Evolutionary conservation across 306 rosid genomes (phyloP), one percentile per base, ranked within the genome.

Genomic region (Trifolium fragiferum): DNA sequence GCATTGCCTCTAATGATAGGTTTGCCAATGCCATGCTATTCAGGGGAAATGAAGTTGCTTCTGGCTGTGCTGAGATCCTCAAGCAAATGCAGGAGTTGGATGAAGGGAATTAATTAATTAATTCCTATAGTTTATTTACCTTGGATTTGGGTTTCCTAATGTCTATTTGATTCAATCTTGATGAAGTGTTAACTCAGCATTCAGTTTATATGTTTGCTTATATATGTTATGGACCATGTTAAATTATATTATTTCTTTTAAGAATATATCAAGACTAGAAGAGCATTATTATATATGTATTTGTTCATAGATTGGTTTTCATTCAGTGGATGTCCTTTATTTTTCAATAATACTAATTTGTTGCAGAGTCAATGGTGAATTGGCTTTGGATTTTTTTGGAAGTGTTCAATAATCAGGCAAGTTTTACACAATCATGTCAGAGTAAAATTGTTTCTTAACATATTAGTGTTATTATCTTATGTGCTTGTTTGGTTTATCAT

Each of bases 21-120:
- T 82, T 35, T 32, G 93, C 86, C 82, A 95, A 95, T 76, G 74
- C 93, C 15, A 84, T 95, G 89, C 90, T 90, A 4, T 95, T 82
- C 84, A 74, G 61, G 75, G 80, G 60, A 63, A 37, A 81, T 3
- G 71, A 84, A n/a, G 82, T 87, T 27, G 25, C 83, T 50, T n/a
- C 86, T 66, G 87, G 87, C 13, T 95, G 99, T 74, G 72, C 83
- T 46, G 41, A 88, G 76, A 72, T 95, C 55, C 88, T 95, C 83
- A 78, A 11, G 84, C 87, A 88, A 75, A 82, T 89, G 85, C 86
- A 87, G 83, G 89, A 82, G 84, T 76, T 72, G 7, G 96, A 90
- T n/a, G 80, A 82, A 23, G 89, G 89, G 80, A 76, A 70, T 53
- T 70, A 53, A 50, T 71, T 70, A 76, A 43, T 43, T 43, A n/a